Evolutionary conservation across 768 basidiomycete genomes (phyloP).

Genomic region (Leccinellum luteum): DNA sequence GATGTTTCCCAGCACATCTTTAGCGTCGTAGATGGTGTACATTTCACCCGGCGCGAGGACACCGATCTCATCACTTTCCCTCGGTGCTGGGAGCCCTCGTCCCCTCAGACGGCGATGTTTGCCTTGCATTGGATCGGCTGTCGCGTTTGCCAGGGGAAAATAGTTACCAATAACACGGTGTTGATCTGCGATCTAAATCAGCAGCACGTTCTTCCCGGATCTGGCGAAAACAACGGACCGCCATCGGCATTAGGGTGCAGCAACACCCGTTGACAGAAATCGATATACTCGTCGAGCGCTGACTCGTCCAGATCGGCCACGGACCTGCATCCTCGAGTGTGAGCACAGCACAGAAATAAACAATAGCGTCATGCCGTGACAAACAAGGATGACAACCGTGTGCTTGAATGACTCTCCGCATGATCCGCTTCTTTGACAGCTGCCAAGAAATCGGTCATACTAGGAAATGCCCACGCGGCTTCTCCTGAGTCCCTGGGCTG

Average conservation of each 20-base stretch:
- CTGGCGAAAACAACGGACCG: conserved; percentile 13
- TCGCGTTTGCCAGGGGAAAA: conserved; percentile 36
- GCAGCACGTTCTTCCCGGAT: conserved; percentile 11
- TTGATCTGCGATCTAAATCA: conserved; percentile 15
- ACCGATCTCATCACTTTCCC: conserved; percentile 2
- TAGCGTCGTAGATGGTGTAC: conserved; percentile 62
- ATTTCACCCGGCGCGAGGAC: conserved; percentile 53
- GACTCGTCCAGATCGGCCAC: conserved; percentile 49
- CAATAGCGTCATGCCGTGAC: conserved; percentile 21
- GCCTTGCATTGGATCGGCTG: background rate
- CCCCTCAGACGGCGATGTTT: conserved; percentile 2
- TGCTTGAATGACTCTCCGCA: conserved; percentile 32
- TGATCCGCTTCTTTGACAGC: conserved; percentile 39
- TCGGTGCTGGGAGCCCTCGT: conserved; percentile 10
- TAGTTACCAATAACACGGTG: conserved; percentile 37
- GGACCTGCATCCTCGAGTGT: conserved; percentile 38
- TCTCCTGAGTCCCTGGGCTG: conserved; percentile 47
- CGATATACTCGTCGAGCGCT: conserved; percentile 61
- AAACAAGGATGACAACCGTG: conserved; percentile 43
- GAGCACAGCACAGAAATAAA: conserved; percentile 2
- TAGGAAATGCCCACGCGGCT: conserved; percentile 59
- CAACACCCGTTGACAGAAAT: conserved; percentile 60
- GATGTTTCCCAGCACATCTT: conserved; percentile 63
- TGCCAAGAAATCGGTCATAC: conserved; percentile 46
- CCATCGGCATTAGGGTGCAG: conserved; percentile 30